A percentile compares a stretch with the other conserved stretches of the same genome.
Evolutionary conservation across 2,329 filamentous ascomycete species (phyloP).

Genomic region (Aureobasidium mangrovei): DNA sequence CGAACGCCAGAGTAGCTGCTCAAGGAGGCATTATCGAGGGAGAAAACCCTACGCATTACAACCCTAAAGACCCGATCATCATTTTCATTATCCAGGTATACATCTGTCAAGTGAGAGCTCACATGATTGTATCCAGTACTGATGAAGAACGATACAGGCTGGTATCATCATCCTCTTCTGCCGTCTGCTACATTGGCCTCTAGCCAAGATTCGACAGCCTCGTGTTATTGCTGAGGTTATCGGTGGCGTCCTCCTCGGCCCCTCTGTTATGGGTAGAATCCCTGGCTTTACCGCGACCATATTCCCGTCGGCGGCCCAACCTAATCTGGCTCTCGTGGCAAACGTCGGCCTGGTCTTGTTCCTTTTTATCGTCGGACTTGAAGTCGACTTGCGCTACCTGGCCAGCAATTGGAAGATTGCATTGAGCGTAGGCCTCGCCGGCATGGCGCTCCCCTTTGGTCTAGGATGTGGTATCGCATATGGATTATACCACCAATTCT

Average conservation of each 20-base stretch:
- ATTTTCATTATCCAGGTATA: constrained; percentile 66
- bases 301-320: constrained; percentile 67
- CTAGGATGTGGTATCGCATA: constrained; percentile 72
- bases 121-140: too few species aligned
- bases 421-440: constrained; percentile 64
- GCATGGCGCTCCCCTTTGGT: constrained; percentile 76
- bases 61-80: constrained; percentile 62
- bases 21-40: constrained; percentile 66
- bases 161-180: constrained; percentile 68
- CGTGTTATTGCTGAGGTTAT: constrained; percentile 79
- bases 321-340: constrained; percentile 66
- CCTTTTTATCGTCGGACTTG: constrained; percentile 78
- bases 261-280: constrained; percentile 79
- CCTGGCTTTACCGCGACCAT: constrained; percentile 68
- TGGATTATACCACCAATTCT: constrained; percentile 70
- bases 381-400: constrained; percentile 74
- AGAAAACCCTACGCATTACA: constrained; percentile 58
- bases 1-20: constrained; percentile 34
- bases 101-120: neutral
- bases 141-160: constrained; percentile 38
- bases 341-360: constrained; percentile 79
- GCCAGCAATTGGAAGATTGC: constrained; percentile 74
- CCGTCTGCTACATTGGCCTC: constrained; percentile 64
- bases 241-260: constrained; percentile 75
- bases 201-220: constrained; percentile 68